Evolutionary conservation across 1,139 yeast genomes (phyloP), one percentile per base, ranked within the genome.

Genomic region (Suhomyces bolitotheri): DNA sequence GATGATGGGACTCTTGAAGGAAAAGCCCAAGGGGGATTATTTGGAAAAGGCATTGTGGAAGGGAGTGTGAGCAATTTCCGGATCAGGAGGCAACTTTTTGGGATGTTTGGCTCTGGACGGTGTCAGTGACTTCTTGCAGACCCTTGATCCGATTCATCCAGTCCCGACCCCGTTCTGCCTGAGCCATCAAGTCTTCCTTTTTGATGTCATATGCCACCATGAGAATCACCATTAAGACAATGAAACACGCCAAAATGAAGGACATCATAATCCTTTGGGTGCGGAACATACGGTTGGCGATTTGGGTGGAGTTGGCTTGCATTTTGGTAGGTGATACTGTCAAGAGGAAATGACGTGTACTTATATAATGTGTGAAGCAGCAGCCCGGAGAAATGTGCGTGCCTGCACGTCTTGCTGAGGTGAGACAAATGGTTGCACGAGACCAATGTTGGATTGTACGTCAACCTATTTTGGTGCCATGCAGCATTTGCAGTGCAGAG

Each of bases 1-100:
- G 41, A 53, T 61, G 46, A 54, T 71, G 46, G 76, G 76, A 1
- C 48, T 70, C 21, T 45, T 71, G 25, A 64, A 63, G 43, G 72
- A 68, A 39, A 70, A 69, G 44, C 57, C 72, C 4, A 64, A 69
- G 47, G 74, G 72, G 9, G 74, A 70, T 45, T 66, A 62, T 45
- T 55, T 71, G 36, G 76, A 71, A 46, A 71, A 68, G 44, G 62
- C 68, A 17, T 52, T 68, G 9, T 71, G 76, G 76, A 65, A 60
- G 45, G 69, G 69, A 21, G 55, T 67, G 15, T 65, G 49, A 36
- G 8, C 13, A 5, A 10, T 10, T n/a, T n/a, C n/a, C n/a, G n/a
- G n/a, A 24, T 12, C 16, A 24, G 21, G 21, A 19, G 21, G 9
- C 7, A 19, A 9, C 21, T 19, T 19, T 9, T 9, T 7, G 21